A percentile compares a stretch with the other conserved stretches of the same genome.
Evolutionary conservation across 805 yeast species (phyloP).

Genomic region (Wickerhamiella qilinensis): DNA sequence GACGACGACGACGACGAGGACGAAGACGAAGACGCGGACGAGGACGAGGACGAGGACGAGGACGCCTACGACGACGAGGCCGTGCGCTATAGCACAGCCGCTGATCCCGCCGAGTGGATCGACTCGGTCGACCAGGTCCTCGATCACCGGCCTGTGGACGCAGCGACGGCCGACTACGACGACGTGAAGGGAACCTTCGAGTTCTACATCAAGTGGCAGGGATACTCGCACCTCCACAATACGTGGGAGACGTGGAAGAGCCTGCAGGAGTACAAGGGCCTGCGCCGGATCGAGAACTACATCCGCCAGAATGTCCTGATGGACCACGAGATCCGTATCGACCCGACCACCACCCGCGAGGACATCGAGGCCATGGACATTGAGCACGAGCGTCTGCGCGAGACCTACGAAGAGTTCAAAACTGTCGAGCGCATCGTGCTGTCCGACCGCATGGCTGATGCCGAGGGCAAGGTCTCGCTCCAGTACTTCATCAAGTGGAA

Average conservation of each 20-base stretch:
- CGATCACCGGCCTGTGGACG: constrained; percentile 33
- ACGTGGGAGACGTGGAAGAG: constrained; percentile 69
- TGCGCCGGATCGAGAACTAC: constrained; percentile 78
- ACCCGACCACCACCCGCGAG: constrained; percentile 72
- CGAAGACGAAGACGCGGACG: constrained; percentile 21
- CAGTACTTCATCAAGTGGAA: constrained; percentile 89
- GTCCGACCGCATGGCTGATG: constrained; percentile 41
- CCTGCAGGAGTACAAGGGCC: constrained; percentile 42
- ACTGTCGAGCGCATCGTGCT: constrained; percentile 82
- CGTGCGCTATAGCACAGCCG: constrained; percentile 6
- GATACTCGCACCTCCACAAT: constrained; percentile 79
- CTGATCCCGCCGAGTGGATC: constrained; percentile 20
- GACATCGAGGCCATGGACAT: constrained; percentile 88
- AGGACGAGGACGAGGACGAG: constrained; percentile 33
- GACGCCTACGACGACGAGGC: constrained; percentile 16
- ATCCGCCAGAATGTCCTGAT: constrained; percentile 57
- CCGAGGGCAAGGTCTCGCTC: constrained; percentile 49
- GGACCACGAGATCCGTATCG: constrained; percentile 63
- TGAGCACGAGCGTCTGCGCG: constrained; percentile 71
- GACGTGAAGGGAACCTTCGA: constrained; percentile 44
- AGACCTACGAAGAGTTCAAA: constrained; percentile 68
- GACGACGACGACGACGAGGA: constrained; percentile 1
- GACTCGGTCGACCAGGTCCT: constrained; percentile 35
- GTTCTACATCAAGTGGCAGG: constrained; percentile 65
- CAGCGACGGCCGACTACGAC: constrained; percentile 24